Percentiles rank a stretch among this genome's conserved stretches.
These are phyloP conservation scores for Lonicera japonica DNA, from an alignment of 129 eudicot genomes.

Conservation along the genomic window DNA sequence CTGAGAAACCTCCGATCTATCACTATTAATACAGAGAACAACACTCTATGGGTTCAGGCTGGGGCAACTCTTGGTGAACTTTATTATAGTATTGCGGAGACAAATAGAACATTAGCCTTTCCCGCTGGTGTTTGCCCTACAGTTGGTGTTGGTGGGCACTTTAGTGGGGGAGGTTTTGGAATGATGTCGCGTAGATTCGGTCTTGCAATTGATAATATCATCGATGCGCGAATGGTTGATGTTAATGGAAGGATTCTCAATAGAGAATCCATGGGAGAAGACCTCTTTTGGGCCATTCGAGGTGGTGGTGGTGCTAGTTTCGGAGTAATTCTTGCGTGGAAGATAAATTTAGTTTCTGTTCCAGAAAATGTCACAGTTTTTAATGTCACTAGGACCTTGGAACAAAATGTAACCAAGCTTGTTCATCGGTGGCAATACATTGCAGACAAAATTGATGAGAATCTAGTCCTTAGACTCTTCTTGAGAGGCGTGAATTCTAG, in stretches of 20 bases:
- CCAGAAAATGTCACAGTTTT: slow-evolving; percentile 2
- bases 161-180: slow-evolving; percentile 4
- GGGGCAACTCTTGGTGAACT: slow-evolving; percentile 46
- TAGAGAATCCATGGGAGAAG: not conserved
- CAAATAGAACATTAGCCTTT: not conserved
- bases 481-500: not conserved
- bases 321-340: slow-evolving; percentile 12
- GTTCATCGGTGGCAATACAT: slow-evolving; percentile 12
- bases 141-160: not conserved
- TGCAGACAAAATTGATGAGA: slow-evolving; percentile 9
- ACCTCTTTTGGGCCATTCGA: not conserved
- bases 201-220: not conserved
- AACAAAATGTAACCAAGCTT: not conserved
- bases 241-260: not conserved
- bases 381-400: not conserved
- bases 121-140: slow-evolving; percentile 2
- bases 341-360: slow-evolving; percentile 7
- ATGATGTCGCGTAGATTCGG: not conserved
- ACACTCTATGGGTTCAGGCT: slow-evolving; percentile 32
- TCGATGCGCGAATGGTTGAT: not conserved
- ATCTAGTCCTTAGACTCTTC: not conserved
- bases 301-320: slow-evolving; percentile 1
- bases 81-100: slow-evolving; percentile 29
- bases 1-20: slow-evolving; percentile 30
- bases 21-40: slow-evolving; percentile 13